A percentile compares a stretch with the other conserved stretches of the same genome.
These are phyloP conservation scores for Buddleja alternifolia DNA, from an alignment of 257 asterid species.

Conservation along the genomic window DNA sequence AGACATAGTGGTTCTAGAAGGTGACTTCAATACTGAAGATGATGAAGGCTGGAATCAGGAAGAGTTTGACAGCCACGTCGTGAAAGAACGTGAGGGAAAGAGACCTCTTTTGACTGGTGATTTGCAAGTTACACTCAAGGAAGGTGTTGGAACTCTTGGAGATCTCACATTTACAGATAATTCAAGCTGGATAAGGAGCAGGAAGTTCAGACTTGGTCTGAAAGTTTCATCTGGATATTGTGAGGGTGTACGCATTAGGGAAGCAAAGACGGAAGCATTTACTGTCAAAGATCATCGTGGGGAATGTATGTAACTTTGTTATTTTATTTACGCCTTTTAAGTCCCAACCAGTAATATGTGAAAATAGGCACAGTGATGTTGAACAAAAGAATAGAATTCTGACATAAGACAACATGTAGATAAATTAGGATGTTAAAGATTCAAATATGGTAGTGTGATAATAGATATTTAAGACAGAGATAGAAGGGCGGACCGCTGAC, in stretches of 20 bases:
- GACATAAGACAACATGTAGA: background rate
- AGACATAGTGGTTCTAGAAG: slow-evolving; percentile 89
- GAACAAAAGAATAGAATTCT: too few relatives aligned
- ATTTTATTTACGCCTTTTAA: background rate
- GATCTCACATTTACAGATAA: slow-evolving; percentile 95
- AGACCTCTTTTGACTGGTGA: slow-evolving; percentile 95
- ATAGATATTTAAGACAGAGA: background rate
- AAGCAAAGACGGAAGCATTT: slow-evolving; percentile 96
- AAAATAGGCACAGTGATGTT: too few relatives aligned
- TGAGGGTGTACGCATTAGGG: slow-evolving; percentile 85
- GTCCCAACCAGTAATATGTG: background rate
- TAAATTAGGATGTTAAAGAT: background rate
- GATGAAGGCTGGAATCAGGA: slow-evolving; percentile 86
- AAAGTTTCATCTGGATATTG: slow-evolving; percentile 87
- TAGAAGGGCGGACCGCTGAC: background rate
- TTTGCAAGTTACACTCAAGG: slow-evolving; percentile 83
- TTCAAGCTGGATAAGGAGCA: slow-evolving; percentile 98
- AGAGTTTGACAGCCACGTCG: slow-evolving; percentile 91
- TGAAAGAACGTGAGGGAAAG: slow-evolving; percentile 96
- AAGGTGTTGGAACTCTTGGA: slow-evolving; percentile 97
- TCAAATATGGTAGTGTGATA: background rate
- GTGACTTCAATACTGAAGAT: slow-evolving; percentile 89
- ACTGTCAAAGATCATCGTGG: slow-evolving; percentile 97
- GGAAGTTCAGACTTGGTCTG: slow-evolving; percentile 94
- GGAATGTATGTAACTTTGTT: slow-evolving; percentile 65